phyloP scores from a whole-genome alignment of 495 filamentous ascomycete species.

The Parathielavia appendiculata region DNA sequence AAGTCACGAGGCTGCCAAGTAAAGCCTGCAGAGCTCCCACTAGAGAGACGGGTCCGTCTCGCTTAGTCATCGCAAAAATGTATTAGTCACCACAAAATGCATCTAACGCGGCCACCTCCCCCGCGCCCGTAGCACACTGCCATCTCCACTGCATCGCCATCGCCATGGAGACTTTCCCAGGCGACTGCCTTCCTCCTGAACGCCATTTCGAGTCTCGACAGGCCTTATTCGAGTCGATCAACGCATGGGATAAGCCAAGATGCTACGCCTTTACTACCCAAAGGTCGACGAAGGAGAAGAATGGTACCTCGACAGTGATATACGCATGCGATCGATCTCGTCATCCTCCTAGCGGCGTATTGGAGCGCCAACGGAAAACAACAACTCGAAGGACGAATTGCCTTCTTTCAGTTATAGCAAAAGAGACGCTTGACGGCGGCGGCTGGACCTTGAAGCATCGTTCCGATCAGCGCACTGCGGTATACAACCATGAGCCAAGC shows the following conservation, averaged over 20 bases:
- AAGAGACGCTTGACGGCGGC: background rate
- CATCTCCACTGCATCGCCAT: no score
- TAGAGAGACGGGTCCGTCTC: no score
- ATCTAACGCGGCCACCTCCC: no score
- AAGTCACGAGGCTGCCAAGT: constrained; percentile 21
- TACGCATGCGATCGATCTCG: constrained; percentile 2
- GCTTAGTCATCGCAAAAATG: no score
- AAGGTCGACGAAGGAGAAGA: background rate
- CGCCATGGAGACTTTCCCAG: no score
- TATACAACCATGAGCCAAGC: background rate
- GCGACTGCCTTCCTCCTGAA: no score
- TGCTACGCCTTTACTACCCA: background rate
- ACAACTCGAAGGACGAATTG: constrained; percentile 1
- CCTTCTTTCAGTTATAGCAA: background rate
- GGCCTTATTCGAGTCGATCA: no score
- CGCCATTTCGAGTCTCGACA: no score
- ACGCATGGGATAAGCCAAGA: no score
- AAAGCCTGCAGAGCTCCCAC: background rate
- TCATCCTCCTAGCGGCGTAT: no score
- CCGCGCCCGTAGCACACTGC: no score
- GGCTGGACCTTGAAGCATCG: background rate
- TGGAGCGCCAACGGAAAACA: background rate
- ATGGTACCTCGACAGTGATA: background rate
- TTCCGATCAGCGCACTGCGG: background rate
- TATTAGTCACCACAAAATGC: no score